Conservation (phyloP, 2,329 filamentous ascomycete species). For the Trichoderma atroviride region DNA sequence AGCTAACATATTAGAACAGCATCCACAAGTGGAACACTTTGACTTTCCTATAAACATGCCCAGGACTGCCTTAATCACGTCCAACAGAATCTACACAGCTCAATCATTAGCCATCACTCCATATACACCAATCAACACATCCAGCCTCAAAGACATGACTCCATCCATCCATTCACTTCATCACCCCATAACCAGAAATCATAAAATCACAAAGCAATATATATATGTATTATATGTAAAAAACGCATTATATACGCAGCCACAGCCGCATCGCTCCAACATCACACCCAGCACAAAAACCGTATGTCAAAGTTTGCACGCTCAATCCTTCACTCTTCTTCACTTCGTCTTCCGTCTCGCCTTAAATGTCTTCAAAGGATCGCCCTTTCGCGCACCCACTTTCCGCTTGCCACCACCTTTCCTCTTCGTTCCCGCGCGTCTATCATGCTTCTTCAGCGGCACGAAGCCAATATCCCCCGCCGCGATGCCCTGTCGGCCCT, state of each 20-base stretch:
- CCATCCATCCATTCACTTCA: neutral
- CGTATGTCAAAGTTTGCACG: neutral
- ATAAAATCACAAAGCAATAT: neutral
- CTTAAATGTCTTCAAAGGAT: constrained; percentile 90
- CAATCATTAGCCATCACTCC: no score
- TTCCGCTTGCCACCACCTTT: constrained; percentile 40
- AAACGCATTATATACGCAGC: neutral
- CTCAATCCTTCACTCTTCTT: neutral
- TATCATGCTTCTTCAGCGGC: constrained; percentile 60
- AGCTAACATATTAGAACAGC: no score
- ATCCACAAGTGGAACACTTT: no score
- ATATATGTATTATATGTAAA: neutral
- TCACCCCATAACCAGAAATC: neutral
- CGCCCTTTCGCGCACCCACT: constrained; percentile 65
- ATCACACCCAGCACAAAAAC: neutral
- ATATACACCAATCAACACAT: no score
- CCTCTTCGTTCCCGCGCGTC: constrained; percentile 52
- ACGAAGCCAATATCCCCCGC: constrained; percentile 76
- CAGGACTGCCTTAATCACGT: no score
- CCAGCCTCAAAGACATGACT: neutral
- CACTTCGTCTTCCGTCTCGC: constrained; percentile 53
- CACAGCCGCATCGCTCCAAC: neutral
- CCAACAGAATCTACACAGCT: no score
- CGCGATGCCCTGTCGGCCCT: constrained; percentile 68
- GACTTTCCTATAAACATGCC: no score